Evolutionary conservation across 225 moss, liverwort and hornwort genomes (phyloP).

Genomic region (Sphagnum tenellum): DNA sequence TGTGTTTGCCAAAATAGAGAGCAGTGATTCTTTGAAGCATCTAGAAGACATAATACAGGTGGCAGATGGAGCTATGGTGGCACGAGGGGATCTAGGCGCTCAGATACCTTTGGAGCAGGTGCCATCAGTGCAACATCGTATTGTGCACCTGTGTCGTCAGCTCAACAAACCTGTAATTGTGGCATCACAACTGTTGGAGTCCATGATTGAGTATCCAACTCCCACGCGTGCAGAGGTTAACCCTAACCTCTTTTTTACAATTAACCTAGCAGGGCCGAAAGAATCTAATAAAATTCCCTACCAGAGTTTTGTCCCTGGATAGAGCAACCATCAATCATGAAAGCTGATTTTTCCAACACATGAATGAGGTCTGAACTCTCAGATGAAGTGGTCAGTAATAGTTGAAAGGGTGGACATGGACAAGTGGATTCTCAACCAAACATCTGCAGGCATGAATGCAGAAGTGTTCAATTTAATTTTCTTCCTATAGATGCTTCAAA

Average conservation of each 20-base stretch:
- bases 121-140: slow-evolving; percentile 86
- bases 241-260: not conserved
- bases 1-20: slow-evolving; percentile 95
- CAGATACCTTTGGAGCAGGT: slow-evolving; percentile 98
- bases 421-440: too few relatives aligned
- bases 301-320: too few relatives aligned
- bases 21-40: slow-evolving; percentile 80
- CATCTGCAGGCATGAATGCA: too few relatives aligned
- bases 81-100: slow-evolving; percentile 93
- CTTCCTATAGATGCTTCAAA: too few relatives aligned
- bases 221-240: slow-evolving; percentile 96
- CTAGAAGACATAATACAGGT: slow-evolving; percentile 86
- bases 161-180: slow-evolving; percentile 98
- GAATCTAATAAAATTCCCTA: too few relatives aligned
- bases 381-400: too few relatives aligned
- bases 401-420: too few relatives aligned
- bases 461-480: too few relatives aligned
- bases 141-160: slow-evolving; percentile 66
- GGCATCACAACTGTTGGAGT: slow-evolving; percentile 92
- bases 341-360: too few relatives aligned
- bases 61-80: slow-evolving; percentile 98
- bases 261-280: too few relatives aligned
- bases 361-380: too few relatives aligned
- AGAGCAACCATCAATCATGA: too few relatives aligned
- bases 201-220: slow-evolving; percentile 98